Conservation (phyloP, 2,329 filamentous ascomycete species). For the Ophiosphaerella korrae region DNA sequence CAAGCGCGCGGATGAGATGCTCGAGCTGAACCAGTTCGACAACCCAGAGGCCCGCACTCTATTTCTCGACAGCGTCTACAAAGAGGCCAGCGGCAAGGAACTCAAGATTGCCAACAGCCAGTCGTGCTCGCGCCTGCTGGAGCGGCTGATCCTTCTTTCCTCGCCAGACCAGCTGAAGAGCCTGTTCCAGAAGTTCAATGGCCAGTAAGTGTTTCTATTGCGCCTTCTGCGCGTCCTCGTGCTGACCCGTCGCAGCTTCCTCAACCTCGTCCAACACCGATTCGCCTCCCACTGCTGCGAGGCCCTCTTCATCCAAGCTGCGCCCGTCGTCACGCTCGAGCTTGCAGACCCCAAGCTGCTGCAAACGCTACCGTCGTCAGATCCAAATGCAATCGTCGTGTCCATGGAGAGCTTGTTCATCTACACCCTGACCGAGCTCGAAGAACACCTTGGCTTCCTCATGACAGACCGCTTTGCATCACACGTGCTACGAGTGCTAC, state of each 20-base stretch:
- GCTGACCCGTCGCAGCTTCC: slow-evolving; percentile 60
- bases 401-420: slow-evolving; percentile 88
- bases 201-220: slow-evolving; percentile 61
- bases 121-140: slow-evolving; percentile 90
- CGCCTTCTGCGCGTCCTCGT: neutral
- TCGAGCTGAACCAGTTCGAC: slow-evolving; percentile 87
- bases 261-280: slow-evolving; percentile 88
- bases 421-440: slow-evolving; percentile 82
- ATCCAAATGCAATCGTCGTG: slow-evolving; percentile 57
- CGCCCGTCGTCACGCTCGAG: slow-evolving; percentile 78
- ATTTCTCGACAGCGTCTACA: slow-evolving; percentile 78
- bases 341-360: slow-evolving; percentile 56
- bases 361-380: slow-evolving; percentile 51
- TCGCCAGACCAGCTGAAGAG: slow-evolving; percentile 80
- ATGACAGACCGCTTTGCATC: slow-evolving; percentile 90
- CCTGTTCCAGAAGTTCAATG: slow-evolving; percentile 82
- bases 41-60: slow-evolving; percentile 64
- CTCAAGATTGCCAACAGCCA: slow-evolving; percentile 96
- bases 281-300: slow-evolving; percentile 98
- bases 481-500: slow-evolving; percentile 82
- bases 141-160: slow-evolving; percentile 84
- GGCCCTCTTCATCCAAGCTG: slow-evolving; percentile 83
- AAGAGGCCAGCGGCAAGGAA: slow-evolving; percentile 88
- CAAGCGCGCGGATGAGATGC: slow-evolving; percentile 82
- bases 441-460: slow-evolving; percentile 79